phyloP scores from a whole-genome alignment of 148 eudicot species.

The Dianthus caryophyllus region DNA sequence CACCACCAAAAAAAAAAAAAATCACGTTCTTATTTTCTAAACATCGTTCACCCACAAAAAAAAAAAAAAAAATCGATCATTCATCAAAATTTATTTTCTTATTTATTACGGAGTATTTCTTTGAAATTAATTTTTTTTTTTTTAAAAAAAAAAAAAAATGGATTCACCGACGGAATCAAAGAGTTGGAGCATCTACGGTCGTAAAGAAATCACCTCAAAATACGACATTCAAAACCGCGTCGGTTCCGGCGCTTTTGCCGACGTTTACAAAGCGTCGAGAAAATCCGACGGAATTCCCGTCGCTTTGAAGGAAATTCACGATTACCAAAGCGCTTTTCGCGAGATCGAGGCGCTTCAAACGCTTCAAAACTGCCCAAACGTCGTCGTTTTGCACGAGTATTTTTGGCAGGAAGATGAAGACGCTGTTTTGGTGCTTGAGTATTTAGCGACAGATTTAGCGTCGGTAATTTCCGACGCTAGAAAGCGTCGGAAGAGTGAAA shows the following conservation, averaged over 20 bases:
- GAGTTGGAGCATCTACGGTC: conserved; percentile 85
- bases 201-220: conserved; percentile 62
- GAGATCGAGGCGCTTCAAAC: conserved; percentile 79
- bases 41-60: too few relatives aligned
- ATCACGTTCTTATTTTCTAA: too few relatives aligned
- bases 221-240: conserved; percentile 53
- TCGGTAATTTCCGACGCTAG: conserved; percentile 49
- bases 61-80: too few relatives aligned
- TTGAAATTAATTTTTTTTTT: too few relatives aligned
- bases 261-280: conserved; percentile 67
- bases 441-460: conserved; percentile 50
- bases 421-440: conserved; percentile 80
- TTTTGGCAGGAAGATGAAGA: conserved; percentile 84
- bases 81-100: too few relatives aligned
- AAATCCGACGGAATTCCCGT: conserved; percentile 42
- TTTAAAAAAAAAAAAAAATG: conserved; percentile 16
- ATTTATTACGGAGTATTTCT: too few relatives aligned
- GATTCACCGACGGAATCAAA: conserved; percentile 44
- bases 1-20: too few relatives aligned
- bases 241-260: conserved; percentile 89
- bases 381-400: conserved; percentile 67
- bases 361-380: conserved; percentile 59
- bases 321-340: conserved; percentile 64
- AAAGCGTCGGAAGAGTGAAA: conserved; percentile 32
- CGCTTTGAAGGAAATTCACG: conserved; percentile 91